Evolutionary conservation across 345 rosid genomes (phyloP).

Genomic region (Orychophragmus violaceus): DNA sequence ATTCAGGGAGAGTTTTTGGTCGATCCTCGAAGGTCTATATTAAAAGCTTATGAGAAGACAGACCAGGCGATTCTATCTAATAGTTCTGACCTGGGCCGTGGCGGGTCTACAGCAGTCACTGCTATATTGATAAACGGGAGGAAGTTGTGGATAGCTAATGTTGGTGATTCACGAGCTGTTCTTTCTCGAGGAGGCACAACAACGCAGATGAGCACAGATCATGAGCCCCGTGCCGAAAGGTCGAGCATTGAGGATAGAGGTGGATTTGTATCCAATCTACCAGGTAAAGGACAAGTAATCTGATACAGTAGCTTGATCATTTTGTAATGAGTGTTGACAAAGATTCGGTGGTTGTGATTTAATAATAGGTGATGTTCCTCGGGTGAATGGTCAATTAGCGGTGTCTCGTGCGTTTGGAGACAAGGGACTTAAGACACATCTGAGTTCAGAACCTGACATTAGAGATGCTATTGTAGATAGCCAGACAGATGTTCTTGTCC

Average conservation of each 20-base stretch:
- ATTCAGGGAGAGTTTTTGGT: slow-evolving; percentile 69
- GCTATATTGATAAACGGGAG: slow-evolving; percentile 57
- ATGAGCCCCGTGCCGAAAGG: slow-evolving; percentile 70
- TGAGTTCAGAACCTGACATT: slow-evolving; percentile 76
- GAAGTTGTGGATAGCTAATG: slow-evolving; percentile 64
- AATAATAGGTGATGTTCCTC: slow-evolving; percentile 66
- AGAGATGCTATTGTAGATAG: slow-evolving; percentile 35
- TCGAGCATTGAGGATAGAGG: slow-evolving; percentile 70
- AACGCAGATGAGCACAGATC: slow-evolving; percentile 56
- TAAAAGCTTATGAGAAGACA: slow-evolving; percentile 68
- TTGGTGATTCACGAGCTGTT: slow-evolving; percentile 72
- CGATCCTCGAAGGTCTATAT: slow-evolving; percentile 54
- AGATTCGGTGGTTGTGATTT: neutral
- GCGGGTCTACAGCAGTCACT: slow-evolving; percentile 82
- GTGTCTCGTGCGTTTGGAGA: slow-evolving; percentile 88
- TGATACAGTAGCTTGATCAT: neutral
- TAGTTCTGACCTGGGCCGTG: slow-evolving; percentile 62
- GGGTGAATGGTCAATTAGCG: slow-evolving; percentile 81
- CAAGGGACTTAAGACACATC: slow-evolving; percentile 73
- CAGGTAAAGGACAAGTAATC: slow-evolving; percentile 39
- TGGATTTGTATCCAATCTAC: slow-evolving; percentile 84
- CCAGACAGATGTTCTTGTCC: slow-evolving; percentile 44
- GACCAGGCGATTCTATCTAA: slow-evolving; percentile 73
- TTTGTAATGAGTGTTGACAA: neutral
- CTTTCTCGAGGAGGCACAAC: slow-evolving; percentile 46